A percentile compares a stretch with the other conserved stretches of the same genome.
phyloP scores from a whole-genome alignment of 148 eudicot species.

The Rhododendron henanense region DNA sequence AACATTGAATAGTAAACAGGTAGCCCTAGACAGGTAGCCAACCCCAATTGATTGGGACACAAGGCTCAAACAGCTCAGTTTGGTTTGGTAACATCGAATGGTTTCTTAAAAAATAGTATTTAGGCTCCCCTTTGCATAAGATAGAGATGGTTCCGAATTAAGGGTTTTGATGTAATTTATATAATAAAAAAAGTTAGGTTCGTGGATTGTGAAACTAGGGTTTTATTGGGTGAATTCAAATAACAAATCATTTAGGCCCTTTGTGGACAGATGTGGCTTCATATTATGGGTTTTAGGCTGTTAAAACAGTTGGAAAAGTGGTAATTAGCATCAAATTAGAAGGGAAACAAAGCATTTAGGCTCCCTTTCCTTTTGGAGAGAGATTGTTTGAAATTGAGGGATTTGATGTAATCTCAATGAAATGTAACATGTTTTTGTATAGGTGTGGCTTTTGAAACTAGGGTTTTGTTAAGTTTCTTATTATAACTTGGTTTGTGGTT shows the following conservation, averaged over 20 bases:
- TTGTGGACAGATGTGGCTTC: background rate
- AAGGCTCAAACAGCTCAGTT: too few relatives aligned
- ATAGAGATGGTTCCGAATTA: background rate
- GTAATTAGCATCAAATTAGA: background rate
- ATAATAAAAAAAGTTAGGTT: too few relatives aligned
- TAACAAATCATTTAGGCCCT: background rate
- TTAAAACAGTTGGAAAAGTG: background rate
- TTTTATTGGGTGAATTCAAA: too few relatives aligned
- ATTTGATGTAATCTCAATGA: background rate
- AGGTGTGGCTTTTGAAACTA: background rate
- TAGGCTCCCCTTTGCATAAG: background rate
- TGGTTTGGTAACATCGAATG: background rate
- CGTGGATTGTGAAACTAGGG: too few relatives aligned
- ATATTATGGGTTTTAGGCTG: background rate
- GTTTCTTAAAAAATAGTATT: background rate
- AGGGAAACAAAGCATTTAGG: background rate
- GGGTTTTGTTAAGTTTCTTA: background rate
- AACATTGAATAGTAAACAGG: too few relatives aligned
- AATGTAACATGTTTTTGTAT: background rate
- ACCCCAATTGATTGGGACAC: too few relatives aligned
- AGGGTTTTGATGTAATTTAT: background rate
- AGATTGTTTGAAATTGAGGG: background rate
- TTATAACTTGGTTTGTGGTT: background rate
- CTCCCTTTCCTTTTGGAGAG: background rate
- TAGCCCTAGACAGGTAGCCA: too few relatives aligned